These are phyloP conservation scores for Phlyctochytrium arcticum DNA, from an alignment of 192 early-diverging fungal species.

Conservation along the genomic window DNA sequence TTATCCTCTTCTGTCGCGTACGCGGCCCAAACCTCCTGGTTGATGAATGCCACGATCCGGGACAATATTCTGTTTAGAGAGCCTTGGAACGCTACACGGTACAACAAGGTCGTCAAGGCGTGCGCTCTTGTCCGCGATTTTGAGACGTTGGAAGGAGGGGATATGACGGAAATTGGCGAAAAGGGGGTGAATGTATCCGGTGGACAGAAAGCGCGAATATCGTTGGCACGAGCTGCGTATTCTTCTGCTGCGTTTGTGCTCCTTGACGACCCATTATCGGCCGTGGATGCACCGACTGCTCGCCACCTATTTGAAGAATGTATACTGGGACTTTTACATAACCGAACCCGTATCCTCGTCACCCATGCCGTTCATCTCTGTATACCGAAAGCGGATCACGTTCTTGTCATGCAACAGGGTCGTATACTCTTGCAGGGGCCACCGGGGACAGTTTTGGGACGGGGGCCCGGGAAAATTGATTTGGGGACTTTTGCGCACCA, in stretches of 20 bases:
- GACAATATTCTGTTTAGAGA: conserved; percentile 83
- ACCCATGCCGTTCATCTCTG: conserved; percentile 64
- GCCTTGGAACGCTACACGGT: conserved; percentile 66
- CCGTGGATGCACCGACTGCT: conserved; percentile 94
- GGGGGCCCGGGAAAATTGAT: conserved; percentile 18
- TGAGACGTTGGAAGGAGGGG: conserved; percentile 76
- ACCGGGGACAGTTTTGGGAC: conserved; percentile 5
- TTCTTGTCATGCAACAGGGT: conserved; percentile 42
- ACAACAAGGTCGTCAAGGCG: conserved; percentile 72
- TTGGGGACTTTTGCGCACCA: conserved; percentile 6
- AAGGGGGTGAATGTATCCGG: conserved; percentile 49
- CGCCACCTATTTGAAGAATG: conserved; percentile 77
- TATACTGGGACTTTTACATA: conserved; percentile 67
- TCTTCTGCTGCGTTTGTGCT: conserved; percentile 64
- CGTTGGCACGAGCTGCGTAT: conserved; percentile 72
- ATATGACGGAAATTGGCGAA: conserved; percentile 83
- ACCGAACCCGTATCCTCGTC: conserved; percentile 83
- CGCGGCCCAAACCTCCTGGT: conserved; percentile 70
- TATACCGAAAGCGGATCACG: conserved; percentile 35
- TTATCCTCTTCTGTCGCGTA: conserved; percentile 59
- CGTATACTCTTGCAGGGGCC: conserved; percentile 7
- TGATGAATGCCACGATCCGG: conserved; percentile 52
- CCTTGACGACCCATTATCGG: conserved; percentile 83
- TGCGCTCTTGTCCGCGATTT: conserved; percentile 86
- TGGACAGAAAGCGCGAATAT: conserved; percentile 47